Base-by-base conservation (phyloP, 495 filamentous ascomycete species). In the Podospora didyma region DNA sequence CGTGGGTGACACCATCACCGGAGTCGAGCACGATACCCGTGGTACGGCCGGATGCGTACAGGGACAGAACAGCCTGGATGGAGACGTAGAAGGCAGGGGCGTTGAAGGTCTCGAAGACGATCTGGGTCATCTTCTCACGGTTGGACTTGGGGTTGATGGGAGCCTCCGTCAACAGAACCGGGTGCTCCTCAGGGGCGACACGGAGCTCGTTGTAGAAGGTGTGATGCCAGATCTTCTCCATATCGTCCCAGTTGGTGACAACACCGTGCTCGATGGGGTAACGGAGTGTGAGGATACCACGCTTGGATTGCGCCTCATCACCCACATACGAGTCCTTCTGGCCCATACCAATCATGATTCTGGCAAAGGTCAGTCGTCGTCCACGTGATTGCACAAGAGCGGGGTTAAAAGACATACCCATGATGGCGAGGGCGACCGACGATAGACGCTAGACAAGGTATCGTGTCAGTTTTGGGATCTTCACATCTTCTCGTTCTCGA, bases 201-300 rank as follows among this genome's bases (percentile, higher is more conserved):
- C 94, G 94, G 73, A 98, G 87, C 84, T 98, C 94, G 77, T 96
- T 97, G 89, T 97, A 98, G 87, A 98, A 96, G 69, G 92, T 97
- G 86, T 97, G 92, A 79, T 98, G 94, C 95, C 94, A 98, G 71
- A 98, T 98, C 85, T 96, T 97, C 82, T 98, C 94, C 95, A 98
- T 97, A 75, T 98, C 94, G 78, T 97, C 93, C 94, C 94, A 98
- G 86, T 98, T 97, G 80, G 94, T 98, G 75, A 98, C 95, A 72
- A 98, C 95, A 90, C 94, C 94, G 81, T 98, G 94, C 84, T 98
- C 94, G 72, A 98, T 96, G 67, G 94, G 94, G 79, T 98, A 98
- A 80, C 95, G 88, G 72, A 98, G 87, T 57, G 95, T 98, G 61
- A 98, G 85, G 80, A 98, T 95, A 90, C 94, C 94, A 89, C 94